These are phyloP conservation scores for Medicago ruthenica DNA, from an alignment of 306 rosid genomes.

Conservation along the genomic window DNA sequence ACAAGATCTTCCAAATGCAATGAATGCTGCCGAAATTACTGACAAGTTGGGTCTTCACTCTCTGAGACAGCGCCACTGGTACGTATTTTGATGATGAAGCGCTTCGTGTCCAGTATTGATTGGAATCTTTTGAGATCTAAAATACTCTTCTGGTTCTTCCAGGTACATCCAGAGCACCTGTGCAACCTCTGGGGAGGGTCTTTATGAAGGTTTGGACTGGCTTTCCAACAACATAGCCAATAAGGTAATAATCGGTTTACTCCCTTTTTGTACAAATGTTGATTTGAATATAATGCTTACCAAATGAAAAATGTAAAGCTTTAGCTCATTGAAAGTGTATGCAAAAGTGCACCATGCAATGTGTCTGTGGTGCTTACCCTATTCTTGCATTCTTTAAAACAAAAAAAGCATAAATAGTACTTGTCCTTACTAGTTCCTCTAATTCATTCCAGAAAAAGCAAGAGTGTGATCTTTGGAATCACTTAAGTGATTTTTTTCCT, in stretches of 20 bases:
- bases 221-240: constrained; percentile 99
- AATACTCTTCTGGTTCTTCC: constrained; percentile 39
- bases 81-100: constrained; percentile 28
- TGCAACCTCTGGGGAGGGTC: constrained; percentile 99
- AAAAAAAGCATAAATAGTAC: background rate
- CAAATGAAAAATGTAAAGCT: background rate
- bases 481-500: background rate
- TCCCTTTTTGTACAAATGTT: background rate
- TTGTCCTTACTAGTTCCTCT: background rate
- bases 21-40: constrained; percentile 99
- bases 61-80: constrained; percentile 99
- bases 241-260: constrained; percentile 64
- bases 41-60: constrained; percentile 99
- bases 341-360: constrained; percentile 16
- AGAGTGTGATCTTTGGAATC: background rate
- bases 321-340: constrained; percentile 24
- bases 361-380: constrained; percentile 3
- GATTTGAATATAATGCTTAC: background rate
- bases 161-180: constrained; percentile 99
- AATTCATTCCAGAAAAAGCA: background rate
- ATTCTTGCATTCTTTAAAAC: background rate
- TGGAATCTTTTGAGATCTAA: constrained; percentile 29
- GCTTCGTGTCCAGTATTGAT: background rate
- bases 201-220: constrained; percentile 98
- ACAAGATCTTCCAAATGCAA: constrained; percentile 99